Evolutionary conservation across 2,329 filamentous ascomycete species (phyloP).

Genomic region (Pleurostoma richardsiae): DNA sequence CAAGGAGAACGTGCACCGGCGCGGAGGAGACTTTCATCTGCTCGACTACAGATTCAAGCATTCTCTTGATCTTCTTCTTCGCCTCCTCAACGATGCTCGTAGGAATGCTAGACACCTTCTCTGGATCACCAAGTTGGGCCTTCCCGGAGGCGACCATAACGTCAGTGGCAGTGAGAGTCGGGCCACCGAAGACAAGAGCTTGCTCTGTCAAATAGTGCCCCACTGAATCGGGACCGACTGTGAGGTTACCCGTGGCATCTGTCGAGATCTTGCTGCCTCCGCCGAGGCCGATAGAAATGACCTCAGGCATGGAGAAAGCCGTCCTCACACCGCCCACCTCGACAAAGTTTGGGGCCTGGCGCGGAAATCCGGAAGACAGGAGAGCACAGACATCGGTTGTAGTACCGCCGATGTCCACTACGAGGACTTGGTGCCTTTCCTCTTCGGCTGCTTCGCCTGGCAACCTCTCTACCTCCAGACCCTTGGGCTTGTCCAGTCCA

Average conservation of each 20-base stretch:
- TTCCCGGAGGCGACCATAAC: constrained; percentile 35
- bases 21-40: constrained; percentile 51
- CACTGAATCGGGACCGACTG: constrained; percentile 52
- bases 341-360: constrained; percentile 53
- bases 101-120: constrained; percentile 19
- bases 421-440: constrained; percentile 30
- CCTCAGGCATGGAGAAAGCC: constrained; percentile 53
- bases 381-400: constrained; percentile 56
- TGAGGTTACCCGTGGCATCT: constrained; percentile 16
- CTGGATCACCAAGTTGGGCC: constrained; percentile 21
- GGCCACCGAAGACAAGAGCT: constrained; percentile 47
- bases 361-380: constrained; percentile 53
- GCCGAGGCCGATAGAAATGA: constrained; percentile 51
- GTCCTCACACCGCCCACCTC: constrained; percentile 54
- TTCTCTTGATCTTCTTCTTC: constrained; percentile 31
- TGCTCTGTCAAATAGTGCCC: constrained; percentile 43
- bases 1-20: constrained; percentile 46
- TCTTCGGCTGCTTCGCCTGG: constrained; percentile 1
- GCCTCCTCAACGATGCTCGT: constrained; percentile 13
- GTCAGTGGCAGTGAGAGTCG: constrained; percentile 47
- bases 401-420: constrained; percentile 57
- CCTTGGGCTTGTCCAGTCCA: constrained; percentile 29
- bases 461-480: background rate
- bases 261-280: constrained; percentile 37
- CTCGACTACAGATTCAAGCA: constrained; percentile 48